Evolutionary conservation across 495 filamentous ascomycete genomes (phyloP).

Genomic region (Hyaloscypha hepaticicola): DNA sequence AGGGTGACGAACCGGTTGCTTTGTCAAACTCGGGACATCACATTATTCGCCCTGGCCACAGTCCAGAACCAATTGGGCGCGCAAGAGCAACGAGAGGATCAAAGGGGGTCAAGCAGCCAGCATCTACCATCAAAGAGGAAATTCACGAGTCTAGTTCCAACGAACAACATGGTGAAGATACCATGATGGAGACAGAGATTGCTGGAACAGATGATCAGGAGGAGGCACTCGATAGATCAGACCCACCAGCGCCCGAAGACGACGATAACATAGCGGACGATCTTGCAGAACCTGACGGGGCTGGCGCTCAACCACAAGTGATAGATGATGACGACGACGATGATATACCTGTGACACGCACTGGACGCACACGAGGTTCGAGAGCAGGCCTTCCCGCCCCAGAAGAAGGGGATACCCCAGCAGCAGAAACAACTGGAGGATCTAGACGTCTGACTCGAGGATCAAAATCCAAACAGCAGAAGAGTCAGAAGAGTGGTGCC

Average conservation of each 20-base stretch:
- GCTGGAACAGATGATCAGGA: slow-evolving; percentile 40
- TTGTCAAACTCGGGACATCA: slow-evolving; percentile 79
- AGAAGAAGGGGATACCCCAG: slow-evolving; percentile 29
- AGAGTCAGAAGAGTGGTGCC: slow-evolving; percentile 52
- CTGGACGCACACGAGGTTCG: slow-evolving; percentile 47
- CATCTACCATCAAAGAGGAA: slow-evolving; percentile 60
- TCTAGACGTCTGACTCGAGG: slow-evolving; percentile 47
- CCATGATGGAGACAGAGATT: slow-evolving; percentile 25
- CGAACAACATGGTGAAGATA: slow-evolving; percentile 29
- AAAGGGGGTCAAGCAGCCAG: slow-evolving; percentile 62
- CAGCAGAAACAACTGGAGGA: slow-evolving; percentile 22
- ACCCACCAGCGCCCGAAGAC: slow-evolving; percentile 24
- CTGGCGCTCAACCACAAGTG: slow-evolving; percentile 12
- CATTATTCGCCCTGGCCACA: slow-evolving; percentile 61
- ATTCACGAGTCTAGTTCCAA: slow-evolving; percentile 46
- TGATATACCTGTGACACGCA: slow-evolving; percentile 55
- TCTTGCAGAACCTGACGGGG: slow-evolving; percentile 46
- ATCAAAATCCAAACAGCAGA: slow-evolving; percentile 50
- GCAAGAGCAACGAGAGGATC: slow-evolving; percentile 54
- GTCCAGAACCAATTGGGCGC: slow-evolving; percentile 57
- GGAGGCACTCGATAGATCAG: slow-evolving; percentile 33
- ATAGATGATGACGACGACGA: slow-evolving; percentile 64
- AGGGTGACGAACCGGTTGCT: slow-evolving; percentile 58
- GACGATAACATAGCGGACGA: slow-evolving; percentile 36
- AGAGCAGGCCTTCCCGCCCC: slow-evolving; percentile 37